phyloP scores from a whole-genome alignment of 345 rosid species.

The Ricinus communis region DNA sequence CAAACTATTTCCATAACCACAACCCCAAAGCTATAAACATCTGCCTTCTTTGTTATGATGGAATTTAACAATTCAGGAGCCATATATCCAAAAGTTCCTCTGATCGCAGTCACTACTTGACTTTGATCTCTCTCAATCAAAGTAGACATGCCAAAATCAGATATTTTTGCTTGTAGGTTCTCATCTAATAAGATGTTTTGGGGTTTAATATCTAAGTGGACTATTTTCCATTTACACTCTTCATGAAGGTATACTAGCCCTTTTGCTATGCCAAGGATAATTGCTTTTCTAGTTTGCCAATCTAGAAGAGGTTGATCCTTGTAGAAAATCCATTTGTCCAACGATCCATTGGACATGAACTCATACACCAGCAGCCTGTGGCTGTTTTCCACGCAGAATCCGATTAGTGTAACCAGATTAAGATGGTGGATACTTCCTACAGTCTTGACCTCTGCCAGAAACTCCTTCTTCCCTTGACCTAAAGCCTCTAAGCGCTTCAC shows the following conservation, averaged over 20 bases:
- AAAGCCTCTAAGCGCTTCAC: background rate
- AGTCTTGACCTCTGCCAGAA: background rate
- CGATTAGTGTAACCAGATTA: background rate
- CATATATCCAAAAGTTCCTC: constrained; percentile 30
- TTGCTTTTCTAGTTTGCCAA: background rate
- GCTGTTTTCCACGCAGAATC: background rate
- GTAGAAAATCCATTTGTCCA: background rate
- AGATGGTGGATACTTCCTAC: constrained; percentile 6
- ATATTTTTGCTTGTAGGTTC: constrained; percentile 21
- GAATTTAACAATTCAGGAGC: constrained; percentile 19
- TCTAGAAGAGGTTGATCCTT: background rate
- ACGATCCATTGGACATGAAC: background rate
- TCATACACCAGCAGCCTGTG: constrained; percentile 3
- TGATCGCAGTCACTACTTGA: background rate
- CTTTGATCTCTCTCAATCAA: constrained; percentile 1
- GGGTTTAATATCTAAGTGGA: constrained; percentile 22
- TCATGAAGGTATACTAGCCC: constrained; percentile 29
- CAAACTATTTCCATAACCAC: constrained; percentile 74
- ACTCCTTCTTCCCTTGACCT: background rate
- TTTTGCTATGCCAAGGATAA: constrained; percentile 7
- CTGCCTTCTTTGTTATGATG: constrained; percentile 61
- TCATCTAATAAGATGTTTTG: constrained; percentile 10
- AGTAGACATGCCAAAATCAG: constrained; percentile 25
- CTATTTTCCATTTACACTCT: constrained; percentile 13
- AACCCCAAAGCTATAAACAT: constrained; percentile 71